These are phyloP conservation scores for Teunomyces gatunensis DNA, from an alignment of 805 yeast genomes.

Conservation along the genomic window DNA sequence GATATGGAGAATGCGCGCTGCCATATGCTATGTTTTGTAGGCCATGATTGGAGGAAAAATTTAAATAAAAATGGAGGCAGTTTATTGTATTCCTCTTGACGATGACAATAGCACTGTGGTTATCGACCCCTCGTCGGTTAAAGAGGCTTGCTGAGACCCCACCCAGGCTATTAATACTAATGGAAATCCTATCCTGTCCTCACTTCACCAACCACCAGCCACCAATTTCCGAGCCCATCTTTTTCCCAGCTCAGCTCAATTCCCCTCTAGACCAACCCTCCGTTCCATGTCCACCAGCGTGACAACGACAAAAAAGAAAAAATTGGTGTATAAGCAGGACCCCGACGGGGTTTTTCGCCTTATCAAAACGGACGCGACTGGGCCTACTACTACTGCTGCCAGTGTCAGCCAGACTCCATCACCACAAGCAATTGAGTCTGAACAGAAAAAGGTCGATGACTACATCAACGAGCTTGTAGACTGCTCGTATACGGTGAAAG, in stretches of 20 bases:
- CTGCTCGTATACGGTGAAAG: conserved; percentile 27
- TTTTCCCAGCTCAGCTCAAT: too few species aligned
- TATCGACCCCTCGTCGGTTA: not conserved
- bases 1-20: not conserved
- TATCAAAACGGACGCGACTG: conserved; percentile 21
- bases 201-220: too few species aligned
- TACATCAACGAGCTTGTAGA: conserved; percentile 30
- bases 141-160: not conserved
- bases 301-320: conserved; percentile 19
- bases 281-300: conserved; percentile 1
- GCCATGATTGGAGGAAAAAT: conserved; percentile 2
- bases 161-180: not conserved
- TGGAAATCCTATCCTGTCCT: too few species aligned
- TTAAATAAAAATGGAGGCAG: not conserved
- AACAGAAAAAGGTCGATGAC: conserved; percentile 21
- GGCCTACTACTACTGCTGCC: not conserved
- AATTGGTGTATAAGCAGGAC: conserved; percentile 34
- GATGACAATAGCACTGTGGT: not conserved
- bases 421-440: not conserved
- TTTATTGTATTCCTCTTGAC: conserved; percentile 1
- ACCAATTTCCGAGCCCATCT: too few species aligned
- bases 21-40: not conserved
- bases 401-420: not conserved
- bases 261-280: too few species aligned
- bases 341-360: conserved; percentile 39